Conservation (phyloP, 2,329 filamentous ascomycete species). For the Curvularia hawaiiensis region DNA sequence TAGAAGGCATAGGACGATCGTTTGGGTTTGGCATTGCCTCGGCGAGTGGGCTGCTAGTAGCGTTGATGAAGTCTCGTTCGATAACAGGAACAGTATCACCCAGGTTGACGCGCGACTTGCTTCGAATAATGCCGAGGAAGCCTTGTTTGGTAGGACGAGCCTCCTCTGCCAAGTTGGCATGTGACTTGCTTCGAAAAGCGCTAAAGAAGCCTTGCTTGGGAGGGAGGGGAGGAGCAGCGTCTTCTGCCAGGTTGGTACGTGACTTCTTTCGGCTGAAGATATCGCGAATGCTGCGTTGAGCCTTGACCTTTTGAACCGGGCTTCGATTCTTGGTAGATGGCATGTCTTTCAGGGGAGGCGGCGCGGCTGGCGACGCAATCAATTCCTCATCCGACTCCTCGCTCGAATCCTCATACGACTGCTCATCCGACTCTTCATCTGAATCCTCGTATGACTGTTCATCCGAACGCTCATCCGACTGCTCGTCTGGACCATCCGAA, state of each 20-base stretch:
- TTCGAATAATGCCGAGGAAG: not conserved
- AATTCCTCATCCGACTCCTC: not conserved
- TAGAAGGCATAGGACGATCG: slow-evolving; percentile 20
- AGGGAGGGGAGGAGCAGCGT: no score
- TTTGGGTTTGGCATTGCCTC: slow-evolving; percentile 27
- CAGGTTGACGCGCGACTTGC: slow-evolving; percentile 8
- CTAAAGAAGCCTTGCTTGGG: no score
- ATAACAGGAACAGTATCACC: slow-evolving; percentile 9
- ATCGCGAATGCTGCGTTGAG: slow-evolving; percentile 33
- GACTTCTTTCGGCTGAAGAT: slow-evolving; percentile 29
- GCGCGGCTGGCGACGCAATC: not conserved
- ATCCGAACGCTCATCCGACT: no score
- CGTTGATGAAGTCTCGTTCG: slow-evolving; percentile 24
- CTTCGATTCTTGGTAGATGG: not conserved
- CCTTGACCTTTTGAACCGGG: slow-evolving; percentile 15
- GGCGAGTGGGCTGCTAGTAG: slow-evolving; percentile 23
- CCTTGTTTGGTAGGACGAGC: no score
- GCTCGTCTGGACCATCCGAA: not conserved
- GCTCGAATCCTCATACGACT: no score
- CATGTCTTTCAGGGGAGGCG: not conserved
- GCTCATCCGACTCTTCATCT: no score
- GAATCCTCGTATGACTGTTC: no score
- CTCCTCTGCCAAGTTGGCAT: no score
- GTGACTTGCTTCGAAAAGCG: no score
- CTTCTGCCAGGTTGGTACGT: not conserved